These are phyloP conservation scores for Capronia coronata DNA, from an alignment of 2,329 filamentous ascomycete genomes.

Conservation along the genomic window DNA sequence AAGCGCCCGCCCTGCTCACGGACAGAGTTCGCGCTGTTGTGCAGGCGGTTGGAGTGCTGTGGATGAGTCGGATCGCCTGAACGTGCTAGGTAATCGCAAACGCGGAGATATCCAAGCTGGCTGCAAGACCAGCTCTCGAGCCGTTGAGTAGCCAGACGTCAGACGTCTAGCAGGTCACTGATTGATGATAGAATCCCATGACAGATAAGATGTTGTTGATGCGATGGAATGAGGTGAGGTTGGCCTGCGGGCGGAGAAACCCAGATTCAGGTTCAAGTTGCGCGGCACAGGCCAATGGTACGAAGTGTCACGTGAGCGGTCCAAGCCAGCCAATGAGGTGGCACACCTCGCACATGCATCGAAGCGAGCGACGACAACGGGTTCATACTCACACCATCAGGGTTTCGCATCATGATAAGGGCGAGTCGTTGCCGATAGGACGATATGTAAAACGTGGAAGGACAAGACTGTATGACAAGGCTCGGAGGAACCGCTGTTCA, in stretches of 20 bases:
- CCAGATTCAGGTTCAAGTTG: slow-evolving; percentile 9
- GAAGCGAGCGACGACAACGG: slow-evolving; percentile 14
- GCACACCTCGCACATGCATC: slow-evolving; percentile 14
- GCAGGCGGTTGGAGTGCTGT: slow-evolving; percentile 1
- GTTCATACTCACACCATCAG: slow-evolving; percentile 5
- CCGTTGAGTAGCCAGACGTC: slow-evolving; percentile 41
- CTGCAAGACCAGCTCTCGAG: slow-evolving; percentile 40
- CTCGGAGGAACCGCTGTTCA: slow-evolving; percentile 5
- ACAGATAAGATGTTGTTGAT: slow-evolving; percentile 27
- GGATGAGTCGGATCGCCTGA: slow-evolving; percentile 11
- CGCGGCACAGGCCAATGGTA: neutral
- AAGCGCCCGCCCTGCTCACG: neutral
- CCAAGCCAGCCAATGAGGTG: slow-evolving; percentile 14
- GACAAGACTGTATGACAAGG: neutral
- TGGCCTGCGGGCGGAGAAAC: slow-evolving; percentile 10
- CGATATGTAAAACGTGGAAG: neutral
- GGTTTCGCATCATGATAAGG: slow-evolving; percentile 2
- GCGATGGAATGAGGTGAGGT: slow-evolving; percentile 11
- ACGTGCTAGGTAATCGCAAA: slow-evolving; percentile 40
- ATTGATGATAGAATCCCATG: slow-evolving; percentile 24
- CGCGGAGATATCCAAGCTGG: slow-evolving; percentile 41
- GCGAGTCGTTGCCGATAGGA: slow-evolving; percentile 1
- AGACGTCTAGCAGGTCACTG: slow-evolving; percentile 39
- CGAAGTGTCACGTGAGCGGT: slow-evolving; percentile 4
- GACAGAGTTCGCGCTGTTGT: neutral